A percentile compares a stretch with the other conserved stretches of the same genome.
Conservation (phyloP, 805 yeast genomes). For the Allodekkera sacchari region DNA sequence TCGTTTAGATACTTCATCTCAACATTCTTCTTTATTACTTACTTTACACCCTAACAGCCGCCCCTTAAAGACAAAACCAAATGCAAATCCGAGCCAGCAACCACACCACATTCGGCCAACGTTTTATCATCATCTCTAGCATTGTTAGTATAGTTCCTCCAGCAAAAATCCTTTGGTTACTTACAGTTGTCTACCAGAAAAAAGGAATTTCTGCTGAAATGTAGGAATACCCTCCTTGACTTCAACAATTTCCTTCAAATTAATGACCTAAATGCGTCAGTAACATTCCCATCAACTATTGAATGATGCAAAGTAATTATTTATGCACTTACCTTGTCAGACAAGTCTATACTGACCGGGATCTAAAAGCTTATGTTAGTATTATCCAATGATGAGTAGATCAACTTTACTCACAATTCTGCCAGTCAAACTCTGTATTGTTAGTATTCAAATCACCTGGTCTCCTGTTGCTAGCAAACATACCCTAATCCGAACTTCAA, state of each 20-base stretch:
- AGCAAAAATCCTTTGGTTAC: slow-evolving; percentile 20
- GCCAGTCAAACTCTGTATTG: slow-evolving; percentile 58
- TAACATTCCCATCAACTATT: slow-evolving; percentile 4
- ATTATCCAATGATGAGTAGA: background rate
- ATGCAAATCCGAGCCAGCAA: slow-evolving; percentile 82
- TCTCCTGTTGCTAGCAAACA: slow-evolving; percentile 5
- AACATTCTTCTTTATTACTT: background rate
- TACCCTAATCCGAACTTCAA: slow-evolving; percentile 26
- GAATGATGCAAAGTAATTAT: background rate
- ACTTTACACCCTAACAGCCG: slow-evolving; percentile 36
- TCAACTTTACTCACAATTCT: slow-evolving; percentile 44
- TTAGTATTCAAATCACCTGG: background rate
- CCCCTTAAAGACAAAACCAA: slow-evolving; percentile 91
- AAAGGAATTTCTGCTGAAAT: slow-evolving; percentile 85
- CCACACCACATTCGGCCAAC: slow-evolving; percentile 63
- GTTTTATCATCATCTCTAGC: slow-evolving; percentile 65
- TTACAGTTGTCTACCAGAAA: slow-evolving; percentile 82
- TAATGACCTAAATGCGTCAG: slow-evolving; percentile 28
- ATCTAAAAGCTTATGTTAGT: slow-evolving; percentile 29
- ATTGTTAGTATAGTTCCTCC: background rate
- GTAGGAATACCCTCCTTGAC: slow-evolving; percentile 98
- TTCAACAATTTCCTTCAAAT: slow-evolving; percentile 85
- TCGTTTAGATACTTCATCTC: no score
- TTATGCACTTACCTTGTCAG: slow-evolving; percentile 44
- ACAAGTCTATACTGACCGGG: slow-evolving; percentile 63